Conservation (phyloP, 179 eudicot species). For the Amaranthus tricolor region DNA sequence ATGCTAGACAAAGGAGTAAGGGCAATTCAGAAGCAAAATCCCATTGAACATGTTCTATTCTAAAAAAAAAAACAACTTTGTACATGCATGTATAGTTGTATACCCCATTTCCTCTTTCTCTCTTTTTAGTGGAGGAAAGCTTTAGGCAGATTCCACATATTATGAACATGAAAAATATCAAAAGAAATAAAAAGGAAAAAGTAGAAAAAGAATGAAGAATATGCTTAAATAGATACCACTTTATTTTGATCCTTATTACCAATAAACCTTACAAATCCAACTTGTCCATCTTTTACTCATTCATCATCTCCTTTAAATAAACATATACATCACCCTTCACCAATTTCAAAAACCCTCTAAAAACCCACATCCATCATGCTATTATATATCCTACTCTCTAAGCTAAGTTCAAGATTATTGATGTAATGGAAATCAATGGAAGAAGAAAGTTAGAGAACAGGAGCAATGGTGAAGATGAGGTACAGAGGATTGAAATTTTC, state of each 20-base stretch:
- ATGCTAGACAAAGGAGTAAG: conserved; percentile 4
- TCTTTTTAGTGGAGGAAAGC: conserved; percentile 9
- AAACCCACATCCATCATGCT: background rate
- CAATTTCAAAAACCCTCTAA: conserved; percentile 17
- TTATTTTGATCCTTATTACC: conserved; percentile 4
- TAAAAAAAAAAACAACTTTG: background rate
- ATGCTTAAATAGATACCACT: conserved; percentile 32
- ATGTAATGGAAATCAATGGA: background rate
- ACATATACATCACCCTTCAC: background rate
- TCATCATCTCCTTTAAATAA: conserved; percentile 16
- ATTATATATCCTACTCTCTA: too few relatives aligned
- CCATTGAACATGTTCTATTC: background rate
- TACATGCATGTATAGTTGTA: conserved; percentile 1
- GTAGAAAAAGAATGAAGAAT: conserved; percentile 22
- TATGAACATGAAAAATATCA: conserved; percentile 21
- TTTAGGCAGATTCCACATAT: conserved; percentile 1
- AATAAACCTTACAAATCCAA: conserved; percentile 7
- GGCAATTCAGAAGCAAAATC: conserved; percentile 4
- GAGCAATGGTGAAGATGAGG: conserved; percentile 18
- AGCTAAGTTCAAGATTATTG: too few relatives aligned
- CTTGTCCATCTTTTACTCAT: background rate
- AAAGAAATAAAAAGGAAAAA: conserved; percentile 2
- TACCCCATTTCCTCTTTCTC: background rate
- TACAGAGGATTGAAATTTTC: background rate
- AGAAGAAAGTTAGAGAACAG: conserved; percentile 1